Percentiles rank a stretch among this genome's conserved stretches.
Conservation (phyloP, 176 grass and related monocot species). For the Tillandsia leiboldiana region DNA sequence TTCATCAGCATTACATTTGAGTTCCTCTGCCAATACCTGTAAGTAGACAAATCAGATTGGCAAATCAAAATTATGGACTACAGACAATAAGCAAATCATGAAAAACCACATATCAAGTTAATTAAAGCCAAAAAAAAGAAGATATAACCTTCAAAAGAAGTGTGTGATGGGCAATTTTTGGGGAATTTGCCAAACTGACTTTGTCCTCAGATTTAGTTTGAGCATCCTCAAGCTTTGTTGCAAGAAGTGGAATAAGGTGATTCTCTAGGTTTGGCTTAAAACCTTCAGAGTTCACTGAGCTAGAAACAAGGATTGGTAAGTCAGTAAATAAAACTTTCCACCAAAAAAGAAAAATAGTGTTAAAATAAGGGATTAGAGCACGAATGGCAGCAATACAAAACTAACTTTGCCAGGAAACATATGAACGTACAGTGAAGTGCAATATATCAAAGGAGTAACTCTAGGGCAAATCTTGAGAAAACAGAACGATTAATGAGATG, state of each 20-base stretch:
- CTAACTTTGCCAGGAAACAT: too few relatives aligned
- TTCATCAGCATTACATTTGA: conserved; percentile 56
- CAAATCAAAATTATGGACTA: conserved; percentile 4
- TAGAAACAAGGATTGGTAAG: conserved; percentile 37
- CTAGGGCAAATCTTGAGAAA: background rate
- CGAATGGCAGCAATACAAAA: too few relatives aligned
- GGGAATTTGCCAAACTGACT: conserved; percentile 25
- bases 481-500: background rate
- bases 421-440: too few relatives aligned
- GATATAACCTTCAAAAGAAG: conserved; percentile 69
- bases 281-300: conserved; percentile 93
- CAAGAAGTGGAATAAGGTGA: conserved; percentile 77
- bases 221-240: conserved; percentile 66
- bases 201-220: conserved; percentile 47
- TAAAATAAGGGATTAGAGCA: too few relatives aligned
- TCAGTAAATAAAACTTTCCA: conserved; percentile 16
- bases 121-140: conserved; percentile 2
- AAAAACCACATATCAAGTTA: background rate
- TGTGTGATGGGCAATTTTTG: conserved; percentile 55
- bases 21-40: conserved; percentile 77
- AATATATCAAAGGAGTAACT: too few relatives aligned
- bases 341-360: too few relatives aligned
- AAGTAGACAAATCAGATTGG: background rate
- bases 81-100: background rate
- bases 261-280: conserved; percentile 96